Evolutionary conservation across 495 filamentous ascomycete genomes (phyloP).

Genomic region (Aspergillus homomorphus): DNA sequence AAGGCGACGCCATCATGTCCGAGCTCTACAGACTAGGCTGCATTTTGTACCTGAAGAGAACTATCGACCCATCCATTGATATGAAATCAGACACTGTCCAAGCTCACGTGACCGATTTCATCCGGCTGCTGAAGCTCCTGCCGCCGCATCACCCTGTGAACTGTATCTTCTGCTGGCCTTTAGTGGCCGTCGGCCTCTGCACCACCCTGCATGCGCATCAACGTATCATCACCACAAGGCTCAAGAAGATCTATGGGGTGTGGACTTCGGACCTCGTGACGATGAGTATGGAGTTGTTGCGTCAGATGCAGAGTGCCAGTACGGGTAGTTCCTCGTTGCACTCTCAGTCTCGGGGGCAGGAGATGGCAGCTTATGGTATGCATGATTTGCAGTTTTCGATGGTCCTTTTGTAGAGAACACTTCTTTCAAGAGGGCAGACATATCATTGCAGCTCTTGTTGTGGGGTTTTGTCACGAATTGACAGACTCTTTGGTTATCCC

Average conservation of each 20-base stretch:
- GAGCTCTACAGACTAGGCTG: constrained; percentile 18
- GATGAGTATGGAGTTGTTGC: not conserved
- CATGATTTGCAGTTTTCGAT: not conserved
- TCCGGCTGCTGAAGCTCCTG: constrained; percentile 6
- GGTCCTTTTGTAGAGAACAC: not conserved
- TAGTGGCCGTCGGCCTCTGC: constrained; percentile 18
- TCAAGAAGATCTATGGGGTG: constrained; percentile 2
- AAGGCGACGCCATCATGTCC: constrained; percentile 10
- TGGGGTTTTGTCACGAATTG: too few relatives aligned
- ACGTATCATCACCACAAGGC: constrained; percentile 10
- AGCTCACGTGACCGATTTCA: constrained; percentile 10
- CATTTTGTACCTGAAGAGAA: constrained; percentile 11
- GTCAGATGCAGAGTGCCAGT: not conserved
- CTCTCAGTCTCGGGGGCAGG: too few relatives aligned
- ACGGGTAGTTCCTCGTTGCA: too few relatives aligned
- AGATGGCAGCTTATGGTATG: not conserved
- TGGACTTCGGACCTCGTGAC: not conserved
- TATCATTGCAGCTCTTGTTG: too few relatives aligned
- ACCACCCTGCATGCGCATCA: constrained; percentile 10
- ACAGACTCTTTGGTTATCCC: too few relatives aligned
- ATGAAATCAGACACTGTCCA: not conserved
- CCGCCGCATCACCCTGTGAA: constrained; percentile 13
- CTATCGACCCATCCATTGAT: not conserved
- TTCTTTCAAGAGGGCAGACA: too few relatives aligned
- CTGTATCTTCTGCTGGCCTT: constrained; percentile 21